A percentile compares a stretch with the other conserved stretches of the same genome.
phyloP scores from a whole-genome alignment of 2,329 filamentous ascomycete genomes.

The Chaetothyriales sp. region DNA sequence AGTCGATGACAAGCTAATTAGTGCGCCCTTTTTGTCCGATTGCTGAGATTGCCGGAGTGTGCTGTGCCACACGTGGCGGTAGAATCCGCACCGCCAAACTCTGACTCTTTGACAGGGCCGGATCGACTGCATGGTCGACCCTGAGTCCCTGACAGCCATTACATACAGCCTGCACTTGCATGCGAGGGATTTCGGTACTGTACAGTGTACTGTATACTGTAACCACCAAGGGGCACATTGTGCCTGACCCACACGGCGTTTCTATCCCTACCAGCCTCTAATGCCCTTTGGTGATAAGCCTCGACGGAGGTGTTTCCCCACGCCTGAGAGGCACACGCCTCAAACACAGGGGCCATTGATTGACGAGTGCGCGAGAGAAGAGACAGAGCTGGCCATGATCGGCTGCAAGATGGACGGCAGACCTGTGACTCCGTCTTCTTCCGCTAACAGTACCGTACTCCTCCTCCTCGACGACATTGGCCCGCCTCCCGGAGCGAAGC shows the following conservation, averaged over 20 bases:
- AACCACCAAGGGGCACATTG: too few species aligned
- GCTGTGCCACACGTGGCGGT: background rate
- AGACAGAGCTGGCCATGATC: background rate
- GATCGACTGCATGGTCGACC: background rate
- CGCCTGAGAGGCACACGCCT: background rate
- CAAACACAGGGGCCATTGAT: background rate
- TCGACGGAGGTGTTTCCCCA: background rate
- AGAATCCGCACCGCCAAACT: background rate
- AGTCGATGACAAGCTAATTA: background rate
- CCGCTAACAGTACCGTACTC: too few species aligned
- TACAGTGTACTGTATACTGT: too few species aligned
- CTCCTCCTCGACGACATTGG: background rate
- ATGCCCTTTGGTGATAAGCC: background rate
- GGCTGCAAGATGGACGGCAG: background rate
- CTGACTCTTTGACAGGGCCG: background rate
- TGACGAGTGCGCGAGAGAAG: background rate
- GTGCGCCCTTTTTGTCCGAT: background rate
- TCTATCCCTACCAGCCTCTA: background rate
- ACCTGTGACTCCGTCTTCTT: background rate
- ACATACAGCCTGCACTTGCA: background rate
- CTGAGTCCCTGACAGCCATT: too few species aligned
- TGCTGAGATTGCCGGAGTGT: background rate
- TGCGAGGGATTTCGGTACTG: too few species aligned
- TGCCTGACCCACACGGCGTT: too few species aligned
- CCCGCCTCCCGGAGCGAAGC: background rate